Evolutionary conservation across 2,329 filamentous ascomycete genomes (phyloP), one percentile per base, ranked within the genome.

Genomic region (Fusarium tupiense): DNA sequence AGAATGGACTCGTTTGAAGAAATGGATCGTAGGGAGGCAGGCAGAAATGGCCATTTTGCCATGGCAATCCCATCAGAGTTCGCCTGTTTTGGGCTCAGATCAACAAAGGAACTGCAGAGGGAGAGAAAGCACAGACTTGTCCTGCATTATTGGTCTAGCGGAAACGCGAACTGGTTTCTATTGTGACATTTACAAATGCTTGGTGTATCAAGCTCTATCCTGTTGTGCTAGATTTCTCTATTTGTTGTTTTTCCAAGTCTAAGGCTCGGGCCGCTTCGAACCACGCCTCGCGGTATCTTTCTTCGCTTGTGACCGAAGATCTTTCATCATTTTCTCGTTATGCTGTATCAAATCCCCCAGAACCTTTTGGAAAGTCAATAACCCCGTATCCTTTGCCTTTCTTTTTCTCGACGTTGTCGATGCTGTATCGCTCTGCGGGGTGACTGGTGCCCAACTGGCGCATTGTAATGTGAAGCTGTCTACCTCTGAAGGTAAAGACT

Each of bases 61-160:
- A 3, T 20, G 24, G 11, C 24, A 19, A 5, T 13, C 11, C 22
- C 22, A 19, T 8, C 16, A 50, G 16, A n/a, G 11, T 5, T 19
- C 5, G 0, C 8, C 3, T 13, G 16, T 10, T 2, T 24, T 13
- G 4, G 3, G 47, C 16, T 33, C 16, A 19, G 29, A 6, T 19
- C 5, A 50, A 6, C 4, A n/a, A 7, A 19, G 8, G 16, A 14
- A 33, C 29, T 2, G 4, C 5, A 6, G 29, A 19, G 29, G 20
- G 8, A 17, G 5, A 33, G 22, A 13, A 13, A 17, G 3, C 22
- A 7, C 6, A 8, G 3, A 29, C 47, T 24, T 24, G 29, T 11
- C 8, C 29, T 33, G 1, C 5, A n/a, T 24, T 3, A 17, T 13
- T 1, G 6, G 12, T 19, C 17, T n/a, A 2, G 0, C 8, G 5